Percentiles rank a stretch among this genome's conserved stretches.
phyloP scores from a whole-genome alignment of 805 yeast species.

The Candida koratica region DNA sequence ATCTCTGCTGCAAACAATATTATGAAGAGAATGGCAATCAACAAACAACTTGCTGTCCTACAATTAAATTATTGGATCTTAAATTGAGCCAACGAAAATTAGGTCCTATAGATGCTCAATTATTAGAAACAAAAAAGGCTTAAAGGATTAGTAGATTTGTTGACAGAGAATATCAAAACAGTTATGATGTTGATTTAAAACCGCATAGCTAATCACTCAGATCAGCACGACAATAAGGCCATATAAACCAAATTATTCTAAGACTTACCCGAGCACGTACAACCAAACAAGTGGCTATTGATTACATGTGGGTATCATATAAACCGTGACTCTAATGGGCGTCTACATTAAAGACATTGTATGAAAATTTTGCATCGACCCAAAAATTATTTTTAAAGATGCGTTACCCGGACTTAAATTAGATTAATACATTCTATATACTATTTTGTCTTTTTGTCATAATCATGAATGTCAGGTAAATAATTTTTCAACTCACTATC shows the following conservation, averaged over 20 bases:
- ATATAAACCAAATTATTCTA: conserved; percentile 55
- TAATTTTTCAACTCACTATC: conserved; percentile 44
- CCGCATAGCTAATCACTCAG: conserved; percentile 59
- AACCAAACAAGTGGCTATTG: conserved; percentile 41
- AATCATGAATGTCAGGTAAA: conserved; percentile 60
- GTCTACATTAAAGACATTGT: conserved; percentile 57
- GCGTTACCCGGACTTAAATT: conserved; percentile 10
- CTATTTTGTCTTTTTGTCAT: conserved; percentile 36
- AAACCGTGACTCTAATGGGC: conserved; percentile 79
- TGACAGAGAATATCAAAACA: too few relatives aligned
- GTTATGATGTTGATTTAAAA: conserved; percentile 70
- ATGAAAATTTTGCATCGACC: conserved; percentile 22
- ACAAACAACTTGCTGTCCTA: conserved; percentile 75
- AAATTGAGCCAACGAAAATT: conserved; percentile 62
- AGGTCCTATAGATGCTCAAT: conserved; percentile 57
- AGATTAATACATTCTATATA: background rate
- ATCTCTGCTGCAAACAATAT: conserved; percentile 68
- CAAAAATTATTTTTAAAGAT: background rate
- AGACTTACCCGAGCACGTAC: conserved; percentile 95
- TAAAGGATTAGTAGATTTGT: too few relatives aligned
- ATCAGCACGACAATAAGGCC: conserved; percentile 55
- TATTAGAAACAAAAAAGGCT: conserved; percentile 24
- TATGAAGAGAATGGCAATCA: conserved; percentile 58
- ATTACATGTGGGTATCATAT: conserved; percentile 48
- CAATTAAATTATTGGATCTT: conserved; percentile 53